phyloP scores from a whole-genome alignment of 2,329 filamentous ascomycete species.

The Nothophaeocryptopus gaeumannii region DNA sequence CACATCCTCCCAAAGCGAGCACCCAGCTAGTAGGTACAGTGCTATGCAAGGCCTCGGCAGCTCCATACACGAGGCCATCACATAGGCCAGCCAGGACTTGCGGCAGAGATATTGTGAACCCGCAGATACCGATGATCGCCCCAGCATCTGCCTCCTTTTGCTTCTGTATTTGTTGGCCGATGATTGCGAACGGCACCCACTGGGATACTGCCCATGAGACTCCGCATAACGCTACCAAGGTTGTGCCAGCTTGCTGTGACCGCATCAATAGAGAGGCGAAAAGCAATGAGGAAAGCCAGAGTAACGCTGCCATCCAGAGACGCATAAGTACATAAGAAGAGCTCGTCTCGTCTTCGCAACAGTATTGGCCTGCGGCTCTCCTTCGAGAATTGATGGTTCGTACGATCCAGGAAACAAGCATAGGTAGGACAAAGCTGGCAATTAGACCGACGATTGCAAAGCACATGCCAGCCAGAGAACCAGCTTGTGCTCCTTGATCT shows the following conservation, averaged over 20 bases:
- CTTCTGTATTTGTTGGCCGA: not conserved
- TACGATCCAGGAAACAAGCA: not conserved
- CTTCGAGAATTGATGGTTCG: too few species aligned
- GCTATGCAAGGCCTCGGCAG: not conserved
- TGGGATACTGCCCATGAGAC: not conserved
- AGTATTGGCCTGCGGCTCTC: too few species aligned
- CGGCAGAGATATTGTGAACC: not conserved
- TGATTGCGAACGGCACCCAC: not conserved
- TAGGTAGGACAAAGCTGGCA: not conserved
- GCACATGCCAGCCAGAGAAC: constrained; percentile 1
- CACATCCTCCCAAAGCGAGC: constrained; percentile 1
- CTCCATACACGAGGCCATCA: not conserved
- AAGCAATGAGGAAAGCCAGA: not conserved
- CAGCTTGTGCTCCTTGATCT: not conserved
- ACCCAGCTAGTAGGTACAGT: not conserved
- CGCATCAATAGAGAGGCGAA: not conserved
- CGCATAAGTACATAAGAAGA: not conserved
- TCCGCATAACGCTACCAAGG: not conserved
- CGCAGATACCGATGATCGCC: not conserved
- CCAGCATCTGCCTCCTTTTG: not conserved
- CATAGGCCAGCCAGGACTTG: not conserved
- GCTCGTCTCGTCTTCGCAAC: too few species aligned
- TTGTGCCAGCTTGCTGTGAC: not conserved
- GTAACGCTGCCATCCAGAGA: not conserved
- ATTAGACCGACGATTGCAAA: not conserved